Percentiles rank a stretch among this genome's conserved stretches.
Conservation (phyloP, 2,329 filamentous ascomycete genomes). For the Daldinia sp. region DNA sequence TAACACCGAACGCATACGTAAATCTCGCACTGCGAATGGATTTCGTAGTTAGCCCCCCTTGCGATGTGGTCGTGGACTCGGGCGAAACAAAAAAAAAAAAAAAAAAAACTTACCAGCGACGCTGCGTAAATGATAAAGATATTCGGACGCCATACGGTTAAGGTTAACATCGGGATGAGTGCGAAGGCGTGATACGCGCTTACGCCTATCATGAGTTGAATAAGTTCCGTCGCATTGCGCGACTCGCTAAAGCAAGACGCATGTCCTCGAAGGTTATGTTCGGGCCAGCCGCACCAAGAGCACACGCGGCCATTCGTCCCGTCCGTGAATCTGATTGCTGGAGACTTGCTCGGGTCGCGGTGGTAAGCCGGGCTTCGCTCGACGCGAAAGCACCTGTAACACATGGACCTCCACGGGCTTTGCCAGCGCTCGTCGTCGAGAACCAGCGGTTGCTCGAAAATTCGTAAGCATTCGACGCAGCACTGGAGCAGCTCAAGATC, state of each 20-base stretch:
- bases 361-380: conserved; percentile 12
- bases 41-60: no score
- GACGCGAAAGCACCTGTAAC: conserved; percentile 26
- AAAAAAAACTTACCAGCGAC: no score
- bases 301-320: conserved; percentile 5
- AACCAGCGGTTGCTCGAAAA: conserved; percentile 4
- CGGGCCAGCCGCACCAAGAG: conserved; percentile 25
- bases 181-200: no score
- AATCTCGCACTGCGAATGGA: not conserved
- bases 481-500: conserved; percentile 6
- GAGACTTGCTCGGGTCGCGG: not conserved
- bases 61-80: no score
- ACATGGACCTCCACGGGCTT: conserved; percentile 21
- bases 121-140: no score
- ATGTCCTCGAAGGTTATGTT: not conserved
- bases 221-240: not conserved
- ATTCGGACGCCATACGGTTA: no score
- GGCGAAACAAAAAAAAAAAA: no score
- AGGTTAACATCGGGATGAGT: no score
- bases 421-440: conserved; percentile 10
- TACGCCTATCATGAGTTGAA: not conserved
- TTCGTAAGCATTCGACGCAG: conserved; percentile 23
- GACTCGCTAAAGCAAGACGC: not conserved
- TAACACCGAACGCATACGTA: not conserved
- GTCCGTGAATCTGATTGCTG: not conserved